Conservation (phyloP, 163 green algal species). For the Scenedesmus sp. region DNA sequence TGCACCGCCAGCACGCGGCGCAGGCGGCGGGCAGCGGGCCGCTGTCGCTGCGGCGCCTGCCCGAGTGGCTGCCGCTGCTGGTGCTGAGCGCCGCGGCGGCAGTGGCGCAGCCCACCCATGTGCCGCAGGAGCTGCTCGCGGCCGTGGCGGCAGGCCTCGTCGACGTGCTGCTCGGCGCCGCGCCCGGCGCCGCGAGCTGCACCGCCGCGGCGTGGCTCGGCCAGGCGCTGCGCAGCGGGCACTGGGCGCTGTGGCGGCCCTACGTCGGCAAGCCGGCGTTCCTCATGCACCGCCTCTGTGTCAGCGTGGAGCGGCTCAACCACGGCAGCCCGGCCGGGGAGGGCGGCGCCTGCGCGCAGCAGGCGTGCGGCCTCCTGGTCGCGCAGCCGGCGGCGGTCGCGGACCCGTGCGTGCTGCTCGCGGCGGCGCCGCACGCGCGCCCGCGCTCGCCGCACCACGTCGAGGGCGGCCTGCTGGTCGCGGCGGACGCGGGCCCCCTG, state of each 20-base stretch:
- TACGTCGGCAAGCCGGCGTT: slow-evolving; percentile 13
- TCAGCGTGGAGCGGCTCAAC: too few relatives aligned
- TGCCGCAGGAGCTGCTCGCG: slow-evolving; percentile 28
- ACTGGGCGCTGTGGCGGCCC: slow-evolving; percentile 21
- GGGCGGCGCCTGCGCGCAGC: too few relatives aligned
- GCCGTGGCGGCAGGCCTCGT: slow-evolving; percentile 24
- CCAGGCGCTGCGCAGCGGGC: slow-evolving; percentile 14
- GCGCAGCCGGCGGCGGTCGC: too few relatives aligned
- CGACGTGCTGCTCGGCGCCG: slow-evolving; percentile 29
- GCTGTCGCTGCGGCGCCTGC: slow-evolving; percentile 12
- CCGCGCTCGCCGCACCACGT: too few relatives aligned
- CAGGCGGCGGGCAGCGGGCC: neutral
- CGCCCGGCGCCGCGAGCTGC: slow-evolving; percentile 31
- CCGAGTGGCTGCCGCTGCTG: slow-evolving; percentile 24
- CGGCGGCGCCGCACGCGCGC: too few relatives aligned
- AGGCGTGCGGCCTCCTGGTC: too few relatives aligned
- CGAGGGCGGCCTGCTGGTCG: too few relatives aligned
- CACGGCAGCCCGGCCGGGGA: too few relatives aligned
- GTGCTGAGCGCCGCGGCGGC: slow-evolving; percentile 25
- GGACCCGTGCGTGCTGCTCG: too few relatives aligned
- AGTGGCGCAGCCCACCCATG: neutral
- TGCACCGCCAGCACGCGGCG: neutral
- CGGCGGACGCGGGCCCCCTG: too few relatives aligned
- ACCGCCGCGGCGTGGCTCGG: slow-evolving; percentile 18
- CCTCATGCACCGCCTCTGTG: slow-evolving; percentile 38